These are phyloP conservation scores for Pseudogymnoascus sp. DNA, from an alignment of 2,329 filamentous ascomycete genomes.

Conservation along the genomic window DNA sequence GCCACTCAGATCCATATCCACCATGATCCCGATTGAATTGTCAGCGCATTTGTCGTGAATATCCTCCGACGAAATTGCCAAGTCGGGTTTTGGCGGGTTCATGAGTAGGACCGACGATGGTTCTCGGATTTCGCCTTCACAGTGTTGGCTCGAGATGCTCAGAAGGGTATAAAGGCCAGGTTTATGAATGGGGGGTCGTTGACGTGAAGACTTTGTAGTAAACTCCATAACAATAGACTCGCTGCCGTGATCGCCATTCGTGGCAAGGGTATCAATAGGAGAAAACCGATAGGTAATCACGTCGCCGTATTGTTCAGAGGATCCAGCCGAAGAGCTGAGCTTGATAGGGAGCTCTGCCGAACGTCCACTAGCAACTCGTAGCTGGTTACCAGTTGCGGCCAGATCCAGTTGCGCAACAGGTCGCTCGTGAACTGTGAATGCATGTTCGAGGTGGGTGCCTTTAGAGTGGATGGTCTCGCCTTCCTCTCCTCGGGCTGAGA, in stretches of 20 bases:
- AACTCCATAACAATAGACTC: slow-evolving; percentile 52
- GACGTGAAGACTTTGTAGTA: slow-evolving; percentile 53
- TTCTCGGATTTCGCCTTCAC: slow-evolving; percentile 82
- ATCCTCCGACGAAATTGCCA: slow-evolving; percentile 68
- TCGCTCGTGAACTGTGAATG: slow-evolving; percentile 79
- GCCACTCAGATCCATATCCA: slow-evolving; percentile 84
- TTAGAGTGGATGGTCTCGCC: slow-evolving; percentile 53
- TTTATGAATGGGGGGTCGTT: slow-evolving; percentile 62
- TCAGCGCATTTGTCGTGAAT: slow-evolving; percentile 94
- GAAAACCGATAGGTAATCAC: slow-evolving; percentile 77
- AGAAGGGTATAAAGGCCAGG: slow-evolving; percentile 83
- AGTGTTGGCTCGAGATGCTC: slow-evolving; percentile 72
- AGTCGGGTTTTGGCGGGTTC: slow-evolving; percentile 80
- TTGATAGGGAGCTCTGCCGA: slow-evolving; percentile 62
- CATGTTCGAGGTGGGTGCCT: slow-evolving; percentile 61
- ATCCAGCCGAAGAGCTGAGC: slow-evolving; percentile 57
- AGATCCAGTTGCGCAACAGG: slow-evolving; percentile 65
- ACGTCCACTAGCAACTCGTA: slow-evolving; percentile 75
- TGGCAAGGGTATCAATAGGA: slow-evolving; percentile 60
- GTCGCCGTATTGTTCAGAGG: slow-evolving; percentile 57
- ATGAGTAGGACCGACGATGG: slow-evolving; percentile 88
- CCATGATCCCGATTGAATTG: slow-evolving; percentile 81
- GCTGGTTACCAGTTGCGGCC: slow-evolving; percentile 72
- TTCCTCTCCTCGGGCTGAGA: slow-evolving; percentile 61
- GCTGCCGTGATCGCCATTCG: slow-evolving; percentile 63